Percentiles rank a stretch among this genome's conserved stretches.
phyloP scores from a whole-genome alignment of 768 basidiomycete genomes.

The Pleurotus tuber-regium region DNA sequence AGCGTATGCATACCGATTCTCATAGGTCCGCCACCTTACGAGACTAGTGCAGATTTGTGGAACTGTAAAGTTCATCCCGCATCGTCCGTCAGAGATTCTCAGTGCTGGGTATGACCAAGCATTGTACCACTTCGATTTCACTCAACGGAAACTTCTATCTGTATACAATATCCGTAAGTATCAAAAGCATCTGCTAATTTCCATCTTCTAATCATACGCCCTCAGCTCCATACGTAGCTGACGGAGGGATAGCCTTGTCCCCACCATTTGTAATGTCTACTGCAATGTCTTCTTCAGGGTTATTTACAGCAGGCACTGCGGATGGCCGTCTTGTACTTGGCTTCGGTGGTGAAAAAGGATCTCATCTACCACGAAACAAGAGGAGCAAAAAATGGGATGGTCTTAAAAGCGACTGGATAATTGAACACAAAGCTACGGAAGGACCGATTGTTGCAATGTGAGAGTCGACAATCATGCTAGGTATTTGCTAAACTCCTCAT shows the following conservation, averaged over 20 bases:
- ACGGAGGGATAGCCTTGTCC: conserved; percentile 55
- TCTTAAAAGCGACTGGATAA: conserved; percentile 43
- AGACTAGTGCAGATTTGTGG: conserved; percentile 58
- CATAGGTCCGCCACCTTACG: background rate
- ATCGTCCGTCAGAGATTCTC: conserved; percentile 66
- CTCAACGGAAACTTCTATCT: conserved; percentile 55
- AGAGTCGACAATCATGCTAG: conserved; percentile 17
- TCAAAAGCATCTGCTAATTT: background rate
- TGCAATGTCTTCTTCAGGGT: conserved; percentile 54
- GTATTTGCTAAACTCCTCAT: conserved; percentile 4
- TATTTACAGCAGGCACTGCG: conserved; percentile 70
- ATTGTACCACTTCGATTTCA: conserved; percentile 66
- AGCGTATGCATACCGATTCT: conserved; percentile 45
- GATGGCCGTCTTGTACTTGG: conserved; percentile 75
- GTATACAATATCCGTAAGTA: conserved; percentile 54
- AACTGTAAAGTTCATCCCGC: conserved; percentile 67
- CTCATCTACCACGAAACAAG: conserved; percentile 40
- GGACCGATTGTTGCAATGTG: conserved; percentile 77
- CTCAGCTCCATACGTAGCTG: conserved; percentile 37
- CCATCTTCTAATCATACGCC: conserved; percentile 4
- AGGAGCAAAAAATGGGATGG: conserved; percentile 73
- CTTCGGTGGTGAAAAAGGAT: conserved; percentile 55
- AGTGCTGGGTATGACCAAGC: conserved; percentile 76
- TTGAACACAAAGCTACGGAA: conserved; percentile 53
- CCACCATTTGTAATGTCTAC: conserved; percentile 74